Conservation (phyloP, 2,329 filamentous ascomycete genomes). For the Claviceps maximensis region DNA sequence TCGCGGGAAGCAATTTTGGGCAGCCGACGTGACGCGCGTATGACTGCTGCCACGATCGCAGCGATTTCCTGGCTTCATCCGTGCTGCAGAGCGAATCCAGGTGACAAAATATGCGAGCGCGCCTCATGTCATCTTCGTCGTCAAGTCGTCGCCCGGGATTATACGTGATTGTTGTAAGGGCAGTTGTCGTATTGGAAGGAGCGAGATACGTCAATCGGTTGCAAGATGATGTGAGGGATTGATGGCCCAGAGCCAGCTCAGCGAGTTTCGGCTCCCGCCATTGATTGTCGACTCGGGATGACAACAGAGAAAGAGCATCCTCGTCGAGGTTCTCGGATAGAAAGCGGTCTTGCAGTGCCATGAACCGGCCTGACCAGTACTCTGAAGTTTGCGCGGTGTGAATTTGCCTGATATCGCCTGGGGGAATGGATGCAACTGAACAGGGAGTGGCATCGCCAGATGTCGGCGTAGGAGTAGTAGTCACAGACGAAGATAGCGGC, state of each 20-base stretch:
- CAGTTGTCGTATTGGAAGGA: constrained; percentile 20
- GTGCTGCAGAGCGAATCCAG: constrained; percentile 35
- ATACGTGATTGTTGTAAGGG: constrained; percentile 13
- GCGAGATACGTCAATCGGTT: constrained; percentile 16
- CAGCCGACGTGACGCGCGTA: constrained; percentile 30
- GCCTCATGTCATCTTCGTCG: constrained; percentile 30
- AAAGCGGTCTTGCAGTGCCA: constrained; percentile 38
- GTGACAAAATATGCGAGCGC: constrained; percentile 30
- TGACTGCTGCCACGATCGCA: constrained; percentile 34
- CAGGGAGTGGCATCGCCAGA: background rate
- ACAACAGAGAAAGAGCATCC: background rate
- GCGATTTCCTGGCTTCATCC: constrained; percentile 30
- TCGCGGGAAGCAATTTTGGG: constrained; percentile 27
- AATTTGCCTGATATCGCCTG: constrained; percentile 19
- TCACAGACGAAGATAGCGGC: background rate
- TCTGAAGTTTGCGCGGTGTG: constrained; percentile 29
- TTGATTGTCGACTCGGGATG: background rate
- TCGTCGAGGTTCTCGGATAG: constrained; percentile 15
- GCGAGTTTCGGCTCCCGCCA: background rate
- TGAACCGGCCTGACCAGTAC: constrained; percentile 52
- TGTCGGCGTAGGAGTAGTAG: background rate
- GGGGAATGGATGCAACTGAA: constrained; percentile 3
- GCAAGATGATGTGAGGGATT: background rate
- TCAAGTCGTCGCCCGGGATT: constrained; percentile 6
- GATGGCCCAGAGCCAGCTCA: background rate